Evolutionary conservation across 768 basidiomycete genomes (phyloP), one percentile per base, ranked within the genome.

Genomic region (Tylopilus sp.): DNA sequence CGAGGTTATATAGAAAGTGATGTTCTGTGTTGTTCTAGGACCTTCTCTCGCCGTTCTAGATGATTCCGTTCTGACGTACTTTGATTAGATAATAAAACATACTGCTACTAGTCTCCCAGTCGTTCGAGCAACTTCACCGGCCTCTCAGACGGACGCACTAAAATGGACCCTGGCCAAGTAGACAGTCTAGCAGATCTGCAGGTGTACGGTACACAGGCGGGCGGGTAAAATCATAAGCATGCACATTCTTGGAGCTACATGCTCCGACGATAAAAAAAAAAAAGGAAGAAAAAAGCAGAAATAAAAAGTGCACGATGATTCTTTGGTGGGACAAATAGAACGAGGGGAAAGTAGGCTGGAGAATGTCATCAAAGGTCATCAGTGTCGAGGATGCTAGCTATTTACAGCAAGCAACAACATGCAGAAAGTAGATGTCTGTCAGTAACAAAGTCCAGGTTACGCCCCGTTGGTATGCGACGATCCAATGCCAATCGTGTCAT

Each of bases 401-500:
- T 61, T 63, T 63, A 65, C 59, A 63, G 56, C 59, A 44, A 62
- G 59, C 47, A 50, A 53, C 56, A 49, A 50, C 56, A 54, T 50
- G 57, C 33, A 52, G 45, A 56, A 42, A 40, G 46, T 46, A 61
- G 45, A 55, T 56, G 53, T 48, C 55, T 49, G 56, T 58, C 50
- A 51, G 54, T 56, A 58, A 21, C 50, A 42, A 16, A 40, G 47
- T 41, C 51, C 56, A 36, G 8, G 34, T 56, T 57, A 70, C 41
- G 60, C 63, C 52, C 69, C 69, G 28, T 70, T 70, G 47, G 66
- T 26, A 44, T 66, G 70, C 25, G n/a, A n/a, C n/a, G 60, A 50
- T 54, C 70, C 70, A 34, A 65, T 54, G 24, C 66, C 68, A 21
- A 68, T 43, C 51, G 70, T 63, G 56, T 86, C 85, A 42, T 92